Percentiles rank a stretch among this genome's conserved stretches.
These are phyloP conservation scores for Geosmithia morbida DNA, from an alignment of 2,329 filamentous ascomycete species.

Conservation along the genomic window DNA sequence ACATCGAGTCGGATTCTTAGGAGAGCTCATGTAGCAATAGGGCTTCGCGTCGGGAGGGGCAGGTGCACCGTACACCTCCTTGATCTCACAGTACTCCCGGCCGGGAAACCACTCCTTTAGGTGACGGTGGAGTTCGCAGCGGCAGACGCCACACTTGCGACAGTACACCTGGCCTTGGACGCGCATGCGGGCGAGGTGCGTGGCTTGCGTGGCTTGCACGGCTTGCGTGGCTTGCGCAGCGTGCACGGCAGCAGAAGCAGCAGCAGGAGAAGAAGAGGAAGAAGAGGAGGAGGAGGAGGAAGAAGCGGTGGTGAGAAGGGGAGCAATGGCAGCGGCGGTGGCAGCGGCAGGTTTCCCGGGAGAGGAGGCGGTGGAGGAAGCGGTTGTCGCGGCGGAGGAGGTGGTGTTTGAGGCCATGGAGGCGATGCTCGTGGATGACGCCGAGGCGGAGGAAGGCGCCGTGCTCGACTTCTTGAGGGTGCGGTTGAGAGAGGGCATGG, in stretches of 20 bases:
- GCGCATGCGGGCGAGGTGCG: constrained; percentile 28
- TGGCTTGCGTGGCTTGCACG: not conserved
- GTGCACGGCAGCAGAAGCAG: not conserved
- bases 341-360: no score
- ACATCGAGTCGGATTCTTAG: constrained; percentile 41
- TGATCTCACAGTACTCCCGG: constrained; percentile 46
- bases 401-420: not conserved
- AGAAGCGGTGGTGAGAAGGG: not conserved
- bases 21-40: constrained; percentile 45
- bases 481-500: not conserved
- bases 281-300: not conserved
- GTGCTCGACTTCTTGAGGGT: no score
- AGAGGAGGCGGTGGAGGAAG: not conserved
- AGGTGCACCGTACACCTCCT: constrained; percentile 36
- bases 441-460: not conserved
- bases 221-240: not conserved
- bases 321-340: no score
- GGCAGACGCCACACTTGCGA: constrained; percentile 43
- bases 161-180: constrained; percentile 46
- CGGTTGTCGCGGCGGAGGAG: not conserved
- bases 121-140: constrained; percentile 50
- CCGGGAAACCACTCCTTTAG: constrained; percentile 42
- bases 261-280: not conserved
- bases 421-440: not conserved
- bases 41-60: constrained; percentile 30